These are phyloP conservation scores for Globisporangium orthogonon DNA, from an alignment of 352 stramenopile genomes.

Conservation along the genomic window DNA sequence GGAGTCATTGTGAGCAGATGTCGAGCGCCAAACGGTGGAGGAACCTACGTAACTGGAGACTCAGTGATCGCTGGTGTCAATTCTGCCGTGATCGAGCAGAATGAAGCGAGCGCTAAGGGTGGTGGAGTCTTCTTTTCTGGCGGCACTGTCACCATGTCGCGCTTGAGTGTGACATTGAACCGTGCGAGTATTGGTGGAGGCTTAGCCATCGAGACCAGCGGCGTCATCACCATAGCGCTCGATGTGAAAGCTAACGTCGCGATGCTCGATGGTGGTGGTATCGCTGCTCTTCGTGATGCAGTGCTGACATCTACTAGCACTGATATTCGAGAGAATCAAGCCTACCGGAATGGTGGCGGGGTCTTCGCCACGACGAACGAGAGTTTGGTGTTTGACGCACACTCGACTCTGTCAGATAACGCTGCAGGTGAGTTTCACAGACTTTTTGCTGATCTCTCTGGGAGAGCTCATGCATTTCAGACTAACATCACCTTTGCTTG, in stretches of 20 bases:
- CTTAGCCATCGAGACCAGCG: conserved; percentile 18
- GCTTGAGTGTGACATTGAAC: conserved; percentile 21
- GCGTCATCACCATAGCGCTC: conserved; percentile 8
- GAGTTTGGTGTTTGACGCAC: conserved; percentile 18
- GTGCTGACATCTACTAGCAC: conserved; percentile 14
- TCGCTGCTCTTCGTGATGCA: conserved; percentile 27
- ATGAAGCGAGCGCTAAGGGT: conserved; percentile 17
- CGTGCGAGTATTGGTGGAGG: conserved; percentile 24
- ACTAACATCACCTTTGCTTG: neutral
- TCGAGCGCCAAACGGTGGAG: conserved; percentile 19
- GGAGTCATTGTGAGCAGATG: conserved; percentile 13
- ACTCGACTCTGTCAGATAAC: conserved; percentile 23
- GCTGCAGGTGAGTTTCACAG: conserved; percentile 15
- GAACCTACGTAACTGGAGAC: conserved; percentile 20
- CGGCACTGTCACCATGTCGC: conserved; percentile 6
- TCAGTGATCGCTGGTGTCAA: conserved; percentile 14
- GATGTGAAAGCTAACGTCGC: conserved; percentile 27
- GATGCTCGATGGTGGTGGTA: conserved; percentile 29
- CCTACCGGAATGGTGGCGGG: conserved; percentile 30
- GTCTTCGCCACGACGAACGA: conserved; percentile 34
- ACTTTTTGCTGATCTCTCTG: neutral
- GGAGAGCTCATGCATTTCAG: too few relatives aligned
- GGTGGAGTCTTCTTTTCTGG: conserved; percentile 21
- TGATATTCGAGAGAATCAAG: conserved; percentile 20
- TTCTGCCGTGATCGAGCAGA: conserved; percentile 15